Conservation (phyloP, 2,329 filamentous ascomycete genomes). For the Penicillium sp. region DNA sequence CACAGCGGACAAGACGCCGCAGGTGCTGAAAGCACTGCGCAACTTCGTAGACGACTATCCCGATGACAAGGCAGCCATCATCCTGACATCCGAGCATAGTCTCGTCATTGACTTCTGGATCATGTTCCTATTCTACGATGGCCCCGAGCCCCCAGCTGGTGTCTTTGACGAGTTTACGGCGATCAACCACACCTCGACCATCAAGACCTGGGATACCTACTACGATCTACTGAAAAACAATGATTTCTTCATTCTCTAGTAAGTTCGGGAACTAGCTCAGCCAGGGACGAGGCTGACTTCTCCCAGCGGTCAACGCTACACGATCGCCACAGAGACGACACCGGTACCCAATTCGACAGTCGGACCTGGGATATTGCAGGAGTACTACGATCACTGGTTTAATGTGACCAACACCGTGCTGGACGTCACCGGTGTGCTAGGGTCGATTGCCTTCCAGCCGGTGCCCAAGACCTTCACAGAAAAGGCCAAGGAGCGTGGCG, state of each 20-base stretch:
- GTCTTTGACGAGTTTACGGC: constrained; percentile 58
- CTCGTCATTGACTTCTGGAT: constrained; percentile 55
- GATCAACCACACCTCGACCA: constrained; percentile 47
- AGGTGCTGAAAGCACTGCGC: constrained; percentile 33
- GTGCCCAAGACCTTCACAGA: constrained; percentile 35
- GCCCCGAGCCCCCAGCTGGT: constrained; percentile 50
- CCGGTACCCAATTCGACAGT: constrained; percentile 35
- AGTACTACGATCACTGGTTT: constrained; percentile 35
- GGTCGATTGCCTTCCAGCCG: constrained; percentile 39
- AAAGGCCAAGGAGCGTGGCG: constrained; percentile 35
- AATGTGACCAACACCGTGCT: constrained; percentile 30
- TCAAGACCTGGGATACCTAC: constrained; percentile 49
- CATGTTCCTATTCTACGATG: constrained; percentile 64
- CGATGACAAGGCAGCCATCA: constrained; percentile 60
- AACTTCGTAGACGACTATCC: constrained; percentile 49
- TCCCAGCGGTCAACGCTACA: constrained; percentile 39
- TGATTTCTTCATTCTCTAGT: constrained; percentile 39
- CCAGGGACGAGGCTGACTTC: not conserved
- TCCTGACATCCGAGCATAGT: constrained; percentile 53
- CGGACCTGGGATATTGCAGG: constrained; percentile 31
- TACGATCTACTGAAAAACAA: constrained; percentile 47
- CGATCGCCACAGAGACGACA: constrained; percentile 41
- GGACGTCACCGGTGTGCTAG: constrained; percentile 29
- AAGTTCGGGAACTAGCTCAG: not conserved
- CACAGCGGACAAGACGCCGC: constrained; percentile 35